These are phyloP conservation scores for Drechslerella dactyloides DNA, from an alignment of 2,329 filamentous ascomycete species.

Conservation along the genomic window DNA sequence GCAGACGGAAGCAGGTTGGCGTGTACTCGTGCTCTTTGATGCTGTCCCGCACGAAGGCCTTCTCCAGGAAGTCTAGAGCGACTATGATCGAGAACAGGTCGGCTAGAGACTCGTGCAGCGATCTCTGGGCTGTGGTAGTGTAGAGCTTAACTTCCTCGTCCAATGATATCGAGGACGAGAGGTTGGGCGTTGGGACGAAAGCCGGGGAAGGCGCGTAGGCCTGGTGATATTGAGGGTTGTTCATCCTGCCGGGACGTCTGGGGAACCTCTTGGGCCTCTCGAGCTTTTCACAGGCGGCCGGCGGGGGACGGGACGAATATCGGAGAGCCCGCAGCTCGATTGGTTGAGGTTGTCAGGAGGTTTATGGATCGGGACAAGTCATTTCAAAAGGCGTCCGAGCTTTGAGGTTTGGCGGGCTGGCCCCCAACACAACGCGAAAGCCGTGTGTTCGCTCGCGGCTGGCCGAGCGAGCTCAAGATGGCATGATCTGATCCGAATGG, in stretches of 20 bases:
- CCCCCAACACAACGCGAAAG: constrained; percentile 44
- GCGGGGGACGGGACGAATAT: constrained; percentile 11
- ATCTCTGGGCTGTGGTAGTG: constrained; percentile 82
- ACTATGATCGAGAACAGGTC: constrained; percentile 98
- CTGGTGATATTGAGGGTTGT: constrained; percentile 53
- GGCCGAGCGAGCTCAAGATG: too few relatives aligned
- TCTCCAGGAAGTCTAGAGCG: constrained; percentile 92
- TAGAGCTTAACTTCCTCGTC: constrained; percentile 88
- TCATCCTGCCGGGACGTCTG: constrained; percentile 34
- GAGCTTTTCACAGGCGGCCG: constrained; percentile 15
- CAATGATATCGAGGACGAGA: constrained; percentile 54
- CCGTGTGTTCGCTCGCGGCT: neutral
- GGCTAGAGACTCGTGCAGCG: constrained; percentile 92
- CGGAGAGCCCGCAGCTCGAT: constrained; percentile 17
- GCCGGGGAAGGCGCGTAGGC: constrained; percentile 55
- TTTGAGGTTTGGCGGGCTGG: constrained; percentile 24
- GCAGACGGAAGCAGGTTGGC: constrained; percentile 88
- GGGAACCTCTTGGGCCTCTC: constrained; percentile 6
- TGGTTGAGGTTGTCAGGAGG: constrained; percentile 32
- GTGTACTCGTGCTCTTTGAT: constrained; percentile 87
- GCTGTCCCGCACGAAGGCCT: constrained; percentile 94
- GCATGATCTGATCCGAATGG: too few relatives aligned
- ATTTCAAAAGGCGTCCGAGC: constrained; percentile 48
- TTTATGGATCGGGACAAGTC: constrained; percentile 40
- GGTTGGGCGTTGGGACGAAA: constrained; percentile 54